Evolutionary conservation across 2,329 filamentous ascomycete genomes (phyloP), one percentile per base, ranked within the genome.

Genomic region (Chrysoporthe austroafricana): DNA sequence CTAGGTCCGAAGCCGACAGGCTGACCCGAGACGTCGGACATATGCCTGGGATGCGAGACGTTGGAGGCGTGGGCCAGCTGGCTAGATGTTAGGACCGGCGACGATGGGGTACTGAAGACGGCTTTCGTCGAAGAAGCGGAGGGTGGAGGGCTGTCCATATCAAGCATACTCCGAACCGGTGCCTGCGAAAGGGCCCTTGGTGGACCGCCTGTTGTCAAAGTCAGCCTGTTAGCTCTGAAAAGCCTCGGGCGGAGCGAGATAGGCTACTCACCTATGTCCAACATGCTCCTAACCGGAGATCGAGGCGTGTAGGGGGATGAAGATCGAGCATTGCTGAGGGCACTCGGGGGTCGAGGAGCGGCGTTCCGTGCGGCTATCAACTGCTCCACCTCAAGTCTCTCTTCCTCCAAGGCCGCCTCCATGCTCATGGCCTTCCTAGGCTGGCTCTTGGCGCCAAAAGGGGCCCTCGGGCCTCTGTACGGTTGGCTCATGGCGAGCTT

Each of bases 401-500:
- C 92, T 81, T 93, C 90, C 76, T 94, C 91, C 71, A 94, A 83
- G 72, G 90, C 87, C 61, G 90, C 87, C 79, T 93, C 91, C 74
- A 94, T 87, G 74, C 91, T 93, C 90, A 93, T 93, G 26, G 82
- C 81, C 62, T 79, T 78, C 62, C 71, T 74, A 60, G 76, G 71
- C 60, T 44, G 59, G 32, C 60, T 42, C 58, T 48, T 61, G 26
- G 59, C 21, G 62, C 56, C 62, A 59, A 64, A n/a, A 21, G 63
- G 26, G 26, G 26, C 63, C 42, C 44, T 13, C 4, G 63, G 63
- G 16, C 63, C 52, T 50, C 63, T 21, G 54, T 64, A 64, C 18
- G 63, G 42, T 13, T 36, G 26, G 34, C 26, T 48, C 78, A 79
- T 79, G 67, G 39, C 73, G 74, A 32, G 21, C 43, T 44, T 16